phyloP scores from a whole-genome alignment of 495 filamentous ascomycete species.

The Penicillium simplicissimum region DNA sequence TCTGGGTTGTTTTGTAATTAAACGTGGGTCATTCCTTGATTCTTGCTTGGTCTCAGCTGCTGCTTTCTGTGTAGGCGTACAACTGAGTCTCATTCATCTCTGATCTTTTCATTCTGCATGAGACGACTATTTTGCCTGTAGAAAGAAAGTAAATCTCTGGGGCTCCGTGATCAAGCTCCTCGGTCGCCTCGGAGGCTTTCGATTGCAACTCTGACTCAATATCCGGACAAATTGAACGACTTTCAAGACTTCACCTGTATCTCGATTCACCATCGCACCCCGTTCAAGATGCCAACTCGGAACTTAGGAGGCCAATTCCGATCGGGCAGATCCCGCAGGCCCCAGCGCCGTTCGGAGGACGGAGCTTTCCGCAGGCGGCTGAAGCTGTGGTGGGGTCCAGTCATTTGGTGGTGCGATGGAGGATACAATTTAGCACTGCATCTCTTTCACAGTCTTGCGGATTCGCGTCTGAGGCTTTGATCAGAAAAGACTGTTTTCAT shows the following conservation, averaged over 20 bases:
- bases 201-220: background rate
- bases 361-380: conserved; percentile 5
- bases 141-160: background rate
- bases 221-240: too few species aligned
- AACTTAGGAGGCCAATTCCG: background rate
- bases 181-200: background rate
- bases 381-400: conserved; percentile 2
- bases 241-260: background rate
- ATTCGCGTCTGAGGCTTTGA: background rate
- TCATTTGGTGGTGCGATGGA: background rate
- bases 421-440: background rate
- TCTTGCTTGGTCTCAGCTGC: too few species aligned
- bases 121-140: background rate
- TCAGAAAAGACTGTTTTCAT: background rate
- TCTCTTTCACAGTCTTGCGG: too few species aligned
- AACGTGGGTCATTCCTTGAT: too few species aligned
- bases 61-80: too few species aligned
- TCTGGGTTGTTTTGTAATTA: too few species aligned
- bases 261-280: background rate
- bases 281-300: background rate
- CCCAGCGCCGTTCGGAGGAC: conserved; percentile 1
- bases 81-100: background rate
- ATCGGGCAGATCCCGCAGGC: background rate
- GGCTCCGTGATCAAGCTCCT: background rate
- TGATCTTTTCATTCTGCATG: background rate